Conservation (phyloP, 768 basidiomycete genomes). For the Sporobolomyces pararoseus region DNA sequence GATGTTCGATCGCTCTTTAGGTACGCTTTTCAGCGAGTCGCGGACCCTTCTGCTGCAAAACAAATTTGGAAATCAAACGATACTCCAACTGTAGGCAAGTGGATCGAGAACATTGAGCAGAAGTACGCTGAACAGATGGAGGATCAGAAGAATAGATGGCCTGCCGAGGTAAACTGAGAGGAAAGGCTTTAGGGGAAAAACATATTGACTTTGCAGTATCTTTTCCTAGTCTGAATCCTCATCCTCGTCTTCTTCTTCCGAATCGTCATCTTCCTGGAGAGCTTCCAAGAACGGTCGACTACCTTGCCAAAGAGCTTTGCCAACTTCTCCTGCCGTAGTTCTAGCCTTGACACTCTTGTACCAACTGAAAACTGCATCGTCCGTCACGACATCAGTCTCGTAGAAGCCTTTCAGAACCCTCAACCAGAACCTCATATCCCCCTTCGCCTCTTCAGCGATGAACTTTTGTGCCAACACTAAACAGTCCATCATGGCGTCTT, state of each 20-base stretch:
- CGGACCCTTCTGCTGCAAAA: background rate
- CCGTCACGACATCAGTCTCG: constrained; percentile 85
- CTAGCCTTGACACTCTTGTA: constrained; percentile 60
- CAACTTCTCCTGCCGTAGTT: constrained; percentile 64
- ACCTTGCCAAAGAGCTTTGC: constrained; percentile 45
- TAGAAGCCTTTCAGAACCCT: constrained; percentile 81
- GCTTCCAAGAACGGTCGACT: constrained; percentile 75
- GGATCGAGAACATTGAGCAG: constrained; percentile 14
- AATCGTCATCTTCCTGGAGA: constrained; percentile 58
- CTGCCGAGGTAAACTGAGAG: background rate
- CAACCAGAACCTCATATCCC: constrained; percentile 66
- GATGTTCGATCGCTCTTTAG: background rate
- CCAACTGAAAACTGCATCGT: constrained; percentile 87
- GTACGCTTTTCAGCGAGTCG: constrained; percentile 10
- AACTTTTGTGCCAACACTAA: constrained; percentile 70
- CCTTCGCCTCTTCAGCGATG: constrained; percentile 53
- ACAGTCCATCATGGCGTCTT: constrained; percentile 68
- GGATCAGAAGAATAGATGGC: constrained; percentile 13
- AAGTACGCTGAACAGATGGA: constrained; percentile 1
- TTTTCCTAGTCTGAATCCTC: constrained; percentile 11
- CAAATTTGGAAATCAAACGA: background rate
- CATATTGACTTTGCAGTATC: background rate
- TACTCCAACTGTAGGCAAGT: background rate
- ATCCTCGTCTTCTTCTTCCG: constrained; percentile 43
- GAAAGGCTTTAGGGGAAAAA: no score